Percentiles rank a stretch among this genome's conserved stretches.
phyloP scores from a whole-genome alignment of 2,329 filamentous ascomycete species.

The Decorospora gaudefroyi region DNA sequence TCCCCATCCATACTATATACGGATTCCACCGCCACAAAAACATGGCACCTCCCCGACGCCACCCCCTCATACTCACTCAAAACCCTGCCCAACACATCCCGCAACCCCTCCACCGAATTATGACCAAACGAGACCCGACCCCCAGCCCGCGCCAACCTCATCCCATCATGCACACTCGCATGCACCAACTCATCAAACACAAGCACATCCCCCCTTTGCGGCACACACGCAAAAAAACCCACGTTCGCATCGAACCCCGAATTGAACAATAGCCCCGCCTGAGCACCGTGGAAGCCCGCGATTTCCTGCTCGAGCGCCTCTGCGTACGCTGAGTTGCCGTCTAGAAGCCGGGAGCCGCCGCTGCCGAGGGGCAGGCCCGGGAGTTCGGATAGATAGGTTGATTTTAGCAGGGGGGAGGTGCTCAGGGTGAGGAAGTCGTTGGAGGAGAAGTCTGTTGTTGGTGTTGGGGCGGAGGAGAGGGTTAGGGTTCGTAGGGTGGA shows the following conservation, averaged over 20 bases:
- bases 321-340: conserved; percentile 66
- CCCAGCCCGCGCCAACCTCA: conserved; percentile 65
- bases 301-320: conserved; percentile 63
- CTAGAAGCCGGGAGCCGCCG: conserved; percentile 65
- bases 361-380: conserved; percentile 56
- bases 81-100: conserved; percentile 47
- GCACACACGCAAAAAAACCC: conserved; percentile 55
- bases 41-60: conserved; percentile 18
- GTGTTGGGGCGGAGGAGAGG: conserved; percentile 21
- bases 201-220: conserved; percentile 56
- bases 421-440: conserved; percentile 68
- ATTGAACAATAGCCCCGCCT: conserved; percentile 63
- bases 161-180: conserved; percentile 75
- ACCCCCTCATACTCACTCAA: conserved; percentile 26
- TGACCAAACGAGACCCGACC: conserved; percentile 60
- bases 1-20: conserved; percentile 84
- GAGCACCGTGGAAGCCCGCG: conserved; percentile 63
- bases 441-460: conserved; percentile 63
- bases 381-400: conserved; percentile 56
- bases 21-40: conserved; percentile 47
- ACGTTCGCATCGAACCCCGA: conserved; percentile 59
- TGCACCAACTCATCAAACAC: conserved; percentile 75
- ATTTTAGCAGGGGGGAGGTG: conserved; percentile 53
- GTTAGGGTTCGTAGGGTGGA: conserved; percentile 43
- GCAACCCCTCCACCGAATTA: conserved; percentile 54